Percentiles rank a stretch among this genome's conserved stretches.
These are phyloP conservation scores for Trypanosoma congolense DNA, from an alignment of 208 protist genomes.

Conservation along the genomic window DNA sequence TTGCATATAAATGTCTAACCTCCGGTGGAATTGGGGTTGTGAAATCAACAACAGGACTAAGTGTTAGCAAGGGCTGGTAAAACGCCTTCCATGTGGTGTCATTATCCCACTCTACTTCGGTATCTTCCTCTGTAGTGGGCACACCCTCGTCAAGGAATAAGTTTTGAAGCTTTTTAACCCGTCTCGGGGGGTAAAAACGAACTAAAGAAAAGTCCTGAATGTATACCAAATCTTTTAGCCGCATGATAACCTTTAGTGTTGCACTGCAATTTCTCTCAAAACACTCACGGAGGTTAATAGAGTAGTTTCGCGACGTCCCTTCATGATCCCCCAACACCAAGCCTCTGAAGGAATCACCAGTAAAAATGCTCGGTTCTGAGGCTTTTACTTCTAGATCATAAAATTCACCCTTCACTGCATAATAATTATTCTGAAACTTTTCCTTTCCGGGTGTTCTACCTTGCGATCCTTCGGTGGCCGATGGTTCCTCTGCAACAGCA, in stretches of 20 bases:
- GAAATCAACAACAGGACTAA: conserved; percentile 75
- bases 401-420: conserved; percentile 21
- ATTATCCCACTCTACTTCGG: too few species aligned
- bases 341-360: conserved; percentile 21
- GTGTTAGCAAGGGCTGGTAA: conserved; percentile 56
- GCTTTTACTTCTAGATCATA: conserved; percentile 22
- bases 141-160: conserved; percentile 17
- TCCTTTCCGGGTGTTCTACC: background rate
- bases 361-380: conserved; percentile 12
- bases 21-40: conserved; percentile 42
- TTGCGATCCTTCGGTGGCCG: too few species aligned
- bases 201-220: conserved; percentile 21
- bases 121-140: conserved; percentile 3
- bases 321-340: conserved; percentile 15
- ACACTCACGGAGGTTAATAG: conserved; percentile 20
- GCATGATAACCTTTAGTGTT: conserved; percentile 19
- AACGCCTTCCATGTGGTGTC: conserved; percentile 34
- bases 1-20: conserved; percentile 16
- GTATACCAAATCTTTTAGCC: conserved; percentile 29
- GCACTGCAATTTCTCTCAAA: conserved; percentile 21
- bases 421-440: conserved; percentile 6
- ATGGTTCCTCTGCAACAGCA: background rate
- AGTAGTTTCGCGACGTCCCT: conserved; percentile 13
- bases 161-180: conserved; percentile 22
- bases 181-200: conserved; percentile 25